These are phyloP conservation scores for Trypanosoma caninum DNA, from an alignment of 208 protist species.

Conservation along the genomic window DNA sequence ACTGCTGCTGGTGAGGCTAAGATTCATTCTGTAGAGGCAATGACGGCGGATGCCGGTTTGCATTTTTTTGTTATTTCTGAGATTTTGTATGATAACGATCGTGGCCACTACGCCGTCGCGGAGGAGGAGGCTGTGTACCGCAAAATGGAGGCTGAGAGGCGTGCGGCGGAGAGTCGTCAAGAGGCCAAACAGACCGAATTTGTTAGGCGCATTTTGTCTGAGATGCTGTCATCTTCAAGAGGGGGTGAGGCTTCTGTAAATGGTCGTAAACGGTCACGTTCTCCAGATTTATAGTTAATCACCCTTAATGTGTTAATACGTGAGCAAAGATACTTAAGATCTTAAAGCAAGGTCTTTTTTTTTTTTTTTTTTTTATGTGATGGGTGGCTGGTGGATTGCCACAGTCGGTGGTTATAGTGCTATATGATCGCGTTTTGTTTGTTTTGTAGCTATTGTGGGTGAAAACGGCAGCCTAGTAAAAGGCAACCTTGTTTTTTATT, in stretches of 20 bases:
- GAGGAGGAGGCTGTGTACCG: constrained; percentile 39
- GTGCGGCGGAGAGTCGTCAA: not conserved
- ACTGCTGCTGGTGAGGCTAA: not conserved
- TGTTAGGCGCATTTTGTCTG: constrained; percentile 24
- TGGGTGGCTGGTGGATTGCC: too few species aligned
- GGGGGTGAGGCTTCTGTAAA: not conserved
- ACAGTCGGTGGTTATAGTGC: too few species aligned
- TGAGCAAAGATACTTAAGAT: not conserved
- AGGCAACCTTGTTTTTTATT: too few species aligned
- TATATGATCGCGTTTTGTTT: too few species aligned
- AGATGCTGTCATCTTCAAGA: constrained; percentile 27
- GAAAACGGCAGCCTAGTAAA: constrained; percentile 1
- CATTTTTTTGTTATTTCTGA: constrained; percentile 43
- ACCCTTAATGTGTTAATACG: too few species aligned
- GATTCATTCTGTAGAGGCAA: not conserved
- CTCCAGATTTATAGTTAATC: not conserved
- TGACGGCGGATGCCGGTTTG: constrained; percentile 7
- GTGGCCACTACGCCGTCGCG: constrained; percentile 47
- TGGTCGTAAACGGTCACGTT: constrained; percentile 10
- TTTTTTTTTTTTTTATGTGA: not conserved
- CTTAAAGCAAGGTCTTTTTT: not conserved
- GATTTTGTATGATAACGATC: constrained; percentile 32
- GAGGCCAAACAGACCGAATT: constrained; percentile 38
- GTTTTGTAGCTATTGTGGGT: too few species aligned
- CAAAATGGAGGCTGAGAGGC: constrained; percentile 28